Conservation (phyloP, 257 asterid species). For the Solanum dulcamara region DNA sequence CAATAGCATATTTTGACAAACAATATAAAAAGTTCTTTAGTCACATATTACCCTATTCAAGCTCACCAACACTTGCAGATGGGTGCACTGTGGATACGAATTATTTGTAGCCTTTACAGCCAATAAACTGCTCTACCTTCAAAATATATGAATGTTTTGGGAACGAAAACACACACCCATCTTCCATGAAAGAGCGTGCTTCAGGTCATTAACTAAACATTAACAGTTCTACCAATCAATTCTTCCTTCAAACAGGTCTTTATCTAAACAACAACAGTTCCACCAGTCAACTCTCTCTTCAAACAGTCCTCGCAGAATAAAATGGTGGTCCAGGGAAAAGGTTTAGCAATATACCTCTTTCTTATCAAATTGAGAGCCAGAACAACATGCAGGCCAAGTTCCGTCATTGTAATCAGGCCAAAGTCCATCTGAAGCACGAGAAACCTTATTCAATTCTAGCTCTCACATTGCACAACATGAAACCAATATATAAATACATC, state of each 20-base stretch:
- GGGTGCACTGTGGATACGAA: not conserved
- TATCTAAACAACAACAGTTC: not conserved
- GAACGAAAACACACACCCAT: not conserved
- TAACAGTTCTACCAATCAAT: not conserved
- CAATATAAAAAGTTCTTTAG: not conserved
- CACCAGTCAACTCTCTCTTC: not conserved
- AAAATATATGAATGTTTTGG: not conserved
- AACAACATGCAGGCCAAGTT: constrained; percentile 87
- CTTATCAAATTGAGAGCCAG: constrained; percentile 45
- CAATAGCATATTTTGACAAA: not conserved
- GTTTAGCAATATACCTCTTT: constrained; percentile 34
- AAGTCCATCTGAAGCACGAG: constrained; percentile 65
- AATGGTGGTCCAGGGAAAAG: not conserved
- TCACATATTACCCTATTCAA: not conserved
- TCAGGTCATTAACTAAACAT: not conserved
- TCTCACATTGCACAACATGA: not conserved
- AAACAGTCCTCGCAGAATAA: not conserved
- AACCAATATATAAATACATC: not conserved
- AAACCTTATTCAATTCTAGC: not conserved
- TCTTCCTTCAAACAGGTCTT: not conserved
- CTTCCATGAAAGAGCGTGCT: not conserved
- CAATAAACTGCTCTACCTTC: not conserved
- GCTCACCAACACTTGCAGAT: not conserved
- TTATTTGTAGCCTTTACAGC: not conserved
- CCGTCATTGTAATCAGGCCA: constrained; percentile 94